Conservation (phyloP, 208 protist species). For the Trypanosoma melophagium region DNA sequence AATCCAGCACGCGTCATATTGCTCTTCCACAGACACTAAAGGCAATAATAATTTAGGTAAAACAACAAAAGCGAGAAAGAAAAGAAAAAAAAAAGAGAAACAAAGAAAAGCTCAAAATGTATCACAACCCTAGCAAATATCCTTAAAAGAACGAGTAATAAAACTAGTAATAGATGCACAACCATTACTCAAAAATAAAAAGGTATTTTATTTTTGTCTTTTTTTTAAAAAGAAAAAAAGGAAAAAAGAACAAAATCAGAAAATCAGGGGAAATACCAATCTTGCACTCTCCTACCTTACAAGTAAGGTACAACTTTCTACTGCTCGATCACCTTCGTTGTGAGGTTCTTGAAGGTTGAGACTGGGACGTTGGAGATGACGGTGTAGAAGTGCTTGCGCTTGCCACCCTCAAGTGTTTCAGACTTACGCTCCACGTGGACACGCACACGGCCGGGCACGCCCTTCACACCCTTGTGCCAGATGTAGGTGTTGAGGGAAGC, state of each 20-base stretch:
- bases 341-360: constrained; percentile 82
- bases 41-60: constrained; percentile 3
- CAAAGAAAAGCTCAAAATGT: constrained; percentile 1
- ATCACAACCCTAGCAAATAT: background rate
- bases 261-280: background rate
- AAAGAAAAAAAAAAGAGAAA: constrained; percentile 8
- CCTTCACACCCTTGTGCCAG: constrained; percentile 96
- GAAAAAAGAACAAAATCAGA: constrained; percentile 8
- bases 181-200: background rate
- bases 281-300: background rate
- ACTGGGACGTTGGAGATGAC: constrained; percentile 88
- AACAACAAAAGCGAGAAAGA: constrained; percentile 6
- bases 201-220: constrained; percentile 5
- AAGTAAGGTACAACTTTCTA: constrained; percentile 17
- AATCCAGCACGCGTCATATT: constrained; percentile 73
- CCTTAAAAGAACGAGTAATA: background rate
- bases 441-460: constrained; percentile 93
- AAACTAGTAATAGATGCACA: no score
- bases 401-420: constrained; percentile 74
- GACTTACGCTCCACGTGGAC: constrained; percentile 84
- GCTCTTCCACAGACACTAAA: constrained; percentile 21
- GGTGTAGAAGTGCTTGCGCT: constrained; percentile 90
- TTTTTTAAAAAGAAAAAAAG: background rate
- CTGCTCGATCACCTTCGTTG: constrained; percentile 77
- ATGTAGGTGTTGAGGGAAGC: constrained; percentile 96